Evolutionary conservation across 768 basidiomycete genomes (phyloP).

Genomic region (Rhizopogon salebrosus): DNA sequence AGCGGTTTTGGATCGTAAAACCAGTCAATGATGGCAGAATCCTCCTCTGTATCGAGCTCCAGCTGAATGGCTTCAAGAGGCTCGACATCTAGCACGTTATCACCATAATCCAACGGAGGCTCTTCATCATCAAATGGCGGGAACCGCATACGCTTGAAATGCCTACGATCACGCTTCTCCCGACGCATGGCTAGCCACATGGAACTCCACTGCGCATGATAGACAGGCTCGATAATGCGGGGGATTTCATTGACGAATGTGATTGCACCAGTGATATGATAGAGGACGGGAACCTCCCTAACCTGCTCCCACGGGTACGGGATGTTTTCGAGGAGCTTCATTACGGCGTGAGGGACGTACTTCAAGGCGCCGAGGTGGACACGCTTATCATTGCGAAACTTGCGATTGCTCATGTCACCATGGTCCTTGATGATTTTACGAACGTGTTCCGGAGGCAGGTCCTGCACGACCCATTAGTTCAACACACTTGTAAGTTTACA

Average conservation of each 20-base stretch:
- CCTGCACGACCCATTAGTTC: conserved; percentile 39
- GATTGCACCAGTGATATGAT: conserved; percentile 99
- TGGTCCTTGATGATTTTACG: conserved; percentile 99
- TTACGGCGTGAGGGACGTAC: conserved; percentile 98
- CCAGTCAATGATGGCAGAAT: conserved; percentile 90
- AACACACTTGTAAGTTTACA: conserved; percentile 1
- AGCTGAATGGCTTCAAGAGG: conserved; percentile 97
- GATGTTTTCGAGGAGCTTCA: conserved; percentile 98
- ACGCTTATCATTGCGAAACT: conserved; percentile 98
- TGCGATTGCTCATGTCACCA: conserved; percentile 98
- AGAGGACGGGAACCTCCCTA: conserved; percentile 95
- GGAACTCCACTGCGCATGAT: conserved; percentile 98
- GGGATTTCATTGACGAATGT: conserved; percentile 99
- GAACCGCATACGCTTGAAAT: conserved; percentile 99
- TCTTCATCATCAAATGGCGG: conserved; percentile 99
- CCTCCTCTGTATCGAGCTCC: conserved; percentile 90
- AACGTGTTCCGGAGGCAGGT: conserved; percentile 94
- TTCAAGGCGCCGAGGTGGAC: conserved; percentile 97
- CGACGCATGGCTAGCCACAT: conserved; percentile 99
- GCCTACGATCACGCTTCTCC: conserved; percentile 96
- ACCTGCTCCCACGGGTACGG: conserved; percentile 99
- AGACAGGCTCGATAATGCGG: conserved; percentile 93
- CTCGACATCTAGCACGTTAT: conserved; percentile 97
- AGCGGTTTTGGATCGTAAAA: conserved; percentile 98
- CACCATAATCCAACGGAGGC: conserved; percentile 97